Base-by-base conservation (phyloP, 2,329 filamentous ascomycete genomes). In the Reticulascus tulasneorum region DNA sequence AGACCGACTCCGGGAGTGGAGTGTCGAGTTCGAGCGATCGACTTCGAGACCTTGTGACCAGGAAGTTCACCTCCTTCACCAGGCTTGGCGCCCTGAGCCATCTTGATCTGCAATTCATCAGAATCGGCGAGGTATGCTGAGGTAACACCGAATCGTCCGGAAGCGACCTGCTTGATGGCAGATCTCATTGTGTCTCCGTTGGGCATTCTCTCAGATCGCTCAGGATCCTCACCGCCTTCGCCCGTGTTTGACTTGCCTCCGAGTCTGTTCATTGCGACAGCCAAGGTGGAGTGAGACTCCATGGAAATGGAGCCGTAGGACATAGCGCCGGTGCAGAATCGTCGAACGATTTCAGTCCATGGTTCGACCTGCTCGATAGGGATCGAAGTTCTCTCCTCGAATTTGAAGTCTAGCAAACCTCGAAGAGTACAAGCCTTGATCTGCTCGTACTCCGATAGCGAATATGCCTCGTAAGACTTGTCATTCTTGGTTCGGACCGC, bases 241-340 rank as follows among this genome's bases (percentile, higher is more conserved):
- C 91, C 91, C 33, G 91, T 96, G 71, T 97, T 97, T 25, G 90
- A 96, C 68, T 96, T 97, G 53, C 91, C 91, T 25, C 91, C 91
- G 25, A 97, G 77, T 50, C 91, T 78, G 69, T 97, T 97, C 90
- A 97, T 95, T 47, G 91, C 91, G 37, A 97, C 84, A 48, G 91
- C 91, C 31, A 97, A 72, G 10, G 91, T 96, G 13, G 91, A 95
- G 69, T 97, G 91, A 35, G 91, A 91, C 62, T 97, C 91, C 88
- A 96, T 95, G 6, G 91, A 96, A 54, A 97, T 97, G 25, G 91
- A 96, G 30, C 91, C 91, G 58, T 97, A 97, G 4, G 91, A 97
- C 91, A 97, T 97, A 51, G 91, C 91, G 59, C 91, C 91, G 24
- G 91, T 96, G 53, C 91, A 93, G 70, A 96, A 96, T 45, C 91